phyloP scores from a whole-genome alignment of 768 basidiomycete genomes.

The Gymnopilus junonius region DNA sequence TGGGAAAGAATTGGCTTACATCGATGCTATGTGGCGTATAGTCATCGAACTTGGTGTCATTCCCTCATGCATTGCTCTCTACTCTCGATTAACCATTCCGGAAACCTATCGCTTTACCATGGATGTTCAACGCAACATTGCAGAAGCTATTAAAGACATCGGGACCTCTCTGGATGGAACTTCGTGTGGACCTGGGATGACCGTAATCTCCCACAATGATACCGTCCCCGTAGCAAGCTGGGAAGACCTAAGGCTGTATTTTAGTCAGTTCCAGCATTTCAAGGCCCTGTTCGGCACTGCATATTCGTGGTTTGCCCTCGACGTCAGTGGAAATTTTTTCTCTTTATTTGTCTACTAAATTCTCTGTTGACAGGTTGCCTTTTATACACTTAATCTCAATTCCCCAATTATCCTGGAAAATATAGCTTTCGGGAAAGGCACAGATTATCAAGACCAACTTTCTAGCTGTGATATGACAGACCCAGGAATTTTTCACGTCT shows the following conservation, averaged over 20 bases:
- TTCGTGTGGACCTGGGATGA: not conserved
- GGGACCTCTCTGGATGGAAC: not conserved
- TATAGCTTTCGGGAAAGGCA: slow-evolving; percentile 72
- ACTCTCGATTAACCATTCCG: not conserved
- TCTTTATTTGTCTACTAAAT: not conserved
- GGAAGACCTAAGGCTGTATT: slow-evolving; percentile 70
- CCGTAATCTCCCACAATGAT: slow-evolving; percentile 29
- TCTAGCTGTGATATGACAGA: slow-evolving; percentile 26
- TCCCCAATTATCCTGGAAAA: slow-evolving; percentile 73
- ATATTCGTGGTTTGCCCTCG: slow-evolving; percentile 91
- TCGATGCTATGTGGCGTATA: not conserved
- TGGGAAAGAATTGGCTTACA: not conserved
- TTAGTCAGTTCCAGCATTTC: slow-evolving; percentile 74
- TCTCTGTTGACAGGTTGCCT: slow-evolving; percentile 61
- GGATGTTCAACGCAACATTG: not conserved
- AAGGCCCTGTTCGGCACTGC: slow-evolving; percentile 80
- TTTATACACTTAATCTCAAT: slow-evolving; percentile 89
- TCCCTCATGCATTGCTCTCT: not conserved
- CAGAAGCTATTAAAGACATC: not conserved
- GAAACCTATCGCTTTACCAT: not conserved
- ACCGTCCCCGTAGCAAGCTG: slow-evolving; percentile 69
- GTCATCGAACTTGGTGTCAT: not conserved
- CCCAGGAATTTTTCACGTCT: slow-evolving; percentile 53
- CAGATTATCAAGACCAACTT: not conserved
- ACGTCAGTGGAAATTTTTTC: slow-evolving; percentile 46